Percentiles rank a stretch among this genome's conserved stretches.
phyloP scores from a whole-genome alignment of 2,329 filamentous ascomycete genomes.

The Exophiala calicioides region DNA sequence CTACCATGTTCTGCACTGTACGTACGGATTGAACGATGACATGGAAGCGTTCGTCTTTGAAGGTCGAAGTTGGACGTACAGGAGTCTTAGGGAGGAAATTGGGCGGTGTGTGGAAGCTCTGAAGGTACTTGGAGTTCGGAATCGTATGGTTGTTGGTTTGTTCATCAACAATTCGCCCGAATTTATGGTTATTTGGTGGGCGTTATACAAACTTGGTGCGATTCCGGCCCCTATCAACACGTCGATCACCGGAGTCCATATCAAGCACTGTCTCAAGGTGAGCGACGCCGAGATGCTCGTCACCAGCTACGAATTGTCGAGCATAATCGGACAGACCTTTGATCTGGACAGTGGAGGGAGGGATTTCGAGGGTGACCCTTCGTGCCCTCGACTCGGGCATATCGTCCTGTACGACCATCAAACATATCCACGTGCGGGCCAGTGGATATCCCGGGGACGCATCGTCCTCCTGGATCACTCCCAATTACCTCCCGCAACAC shows the following conservation, averaged over 20 bases:
- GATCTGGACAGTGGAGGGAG: constrained; percentile 1
- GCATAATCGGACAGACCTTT: constrained; percentile 3
- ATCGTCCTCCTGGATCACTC: constrained; percentile 11
- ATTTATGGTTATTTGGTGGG: constrained; percentile 48
- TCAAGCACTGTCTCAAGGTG: constrained; percentile 65
- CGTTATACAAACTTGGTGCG: constrained; percentile 48
- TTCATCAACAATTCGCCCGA: constrained; percentile 54
- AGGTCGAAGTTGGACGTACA: constrained; percentile 50
- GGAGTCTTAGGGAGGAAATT: constrained; percentile 53
- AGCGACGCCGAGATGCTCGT: constrained; percentile 56
- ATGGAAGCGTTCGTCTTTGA: constrained; percentile 52
- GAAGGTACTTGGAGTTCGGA: constrained; percentile 46
- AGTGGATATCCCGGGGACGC: neutral
- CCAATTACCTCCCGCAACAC: constrained; percentile 16
- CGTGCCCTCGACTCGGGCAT: constrained; percentile 8
- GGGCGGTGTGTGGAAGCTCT: constrained; percentile 65
- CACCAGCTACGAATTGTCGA: constrained; percentile 31
- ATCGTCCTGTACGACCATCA: constrained; percentile 20
- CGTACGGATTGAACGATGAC: constrained; percentile 53
- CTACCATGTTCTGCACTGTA: constrained; percentile 65
- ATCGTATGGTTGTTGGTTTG: constrained; percentile 46
- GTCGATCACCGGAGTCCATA: constrained; percentile 57
- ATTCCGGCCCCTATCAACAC: constrained; percentile 69
- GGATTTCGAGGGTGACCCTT: constrained; percentile 1
- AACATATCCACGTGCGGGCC: constrained; percentile 9